phyloP scores from a whole-genome alignment of 176 grass and related monocot genomes.

The Triticum turgidum region DNA sequence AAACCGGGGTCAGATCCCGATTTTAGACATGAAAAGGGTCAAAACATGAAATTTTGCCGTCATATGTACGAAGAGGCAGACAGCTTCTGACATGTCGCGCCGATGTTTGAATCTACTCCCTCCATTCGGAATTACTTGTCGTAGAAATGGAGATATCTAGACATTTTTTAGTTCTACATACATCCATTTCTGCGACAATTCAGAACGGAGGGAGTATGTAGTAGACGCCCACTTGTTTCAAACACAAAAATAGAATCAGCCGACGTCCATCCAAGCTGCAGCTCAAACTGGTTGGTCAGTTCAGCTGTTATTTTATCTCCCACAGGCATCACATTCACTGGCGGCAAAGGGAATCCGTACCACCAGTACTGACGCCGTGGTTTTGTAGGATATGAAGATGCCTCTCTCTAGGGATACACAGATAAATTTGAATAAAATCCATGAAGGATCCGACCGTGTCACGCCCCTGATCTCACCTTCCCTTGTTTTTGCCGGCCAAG shows the following conservation, averaged over 20 bases:
- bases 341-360: background rate
- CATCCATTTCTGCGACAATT: too few species aligned
- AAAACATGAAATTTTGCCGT: too few species aligned
- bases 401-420: conserved; percentile 2
- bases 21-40: too few species aligned
- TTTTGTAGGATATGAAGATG: background rate
- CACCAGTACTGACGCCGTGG: background rate
- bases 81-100: conserved; percentile 11
- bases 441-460: conserved; percentile 27
- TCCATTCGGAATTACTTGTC: too few species aligned
- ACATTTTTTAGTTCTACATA: too few species aligned
- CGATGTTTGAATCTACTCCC: background rate
- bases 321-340: background rate
- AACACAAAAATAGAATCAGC: too few species aligned
- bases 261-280: background rate
- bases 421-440: conserved; percentile 19
- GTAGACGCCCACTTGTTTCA: too few species aligned
- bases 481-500: background rate
- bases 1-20: too few species aligned
- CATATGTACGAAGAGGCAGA: background rate
- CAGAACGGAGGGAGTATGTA: background rate
- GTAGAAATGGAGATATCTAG: too few species aligned
- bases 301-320: background rate
- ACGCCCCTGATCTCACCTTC: background rate
- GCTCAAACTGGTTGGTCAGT: background rate